Conservation (phyloP, 805 yeast species). For the Candida palmyrensis region DNA sequence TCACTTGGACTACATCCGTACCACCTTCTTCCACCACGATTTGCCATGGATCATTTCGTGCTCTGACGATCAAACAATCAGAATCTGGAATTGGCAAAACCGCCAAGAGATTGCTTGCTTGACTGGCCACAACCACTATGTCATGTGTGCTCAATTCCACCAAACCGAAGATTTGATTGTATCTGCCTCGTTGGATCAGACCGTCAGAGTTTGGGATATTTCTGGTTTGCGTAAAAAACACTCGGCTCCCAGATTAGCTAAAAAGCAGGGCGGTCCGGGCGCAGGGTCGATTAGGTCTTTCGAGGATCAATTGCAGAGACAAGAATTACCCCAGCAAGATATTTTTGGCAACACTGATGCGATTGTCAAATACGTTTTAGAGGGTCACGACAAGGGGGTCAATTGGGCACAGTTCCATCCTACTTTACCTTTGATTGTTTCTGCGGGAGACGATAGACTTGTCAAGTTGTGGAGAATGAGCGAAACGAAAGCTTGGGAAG, state of each 20-base stretch:
- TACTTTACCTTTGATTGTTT: conserved; percentile 86
- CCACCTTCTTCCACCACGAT: conserved; percentile 91
- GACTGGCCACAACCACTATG: conserved; percentile 98
- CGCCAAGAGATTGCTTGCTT: conserved; percentile 94
- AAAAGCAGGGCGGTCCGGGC: conserved; percentile 16
- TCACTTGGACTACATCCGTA: conserved; percentile 92
- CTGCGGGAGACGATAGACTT: conserved; percentile 94
- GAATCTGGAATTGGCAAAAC: conserved; percentile 99
- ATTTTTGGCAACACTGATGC: conserved; percentile 93
- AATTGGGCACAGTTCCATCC: conserved; percentile 99
- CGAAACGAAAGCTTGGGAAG: conserved; percentile 98
- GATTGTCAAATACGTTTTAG: conserved; percentile 89
- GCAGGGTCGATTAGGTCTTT: conserved; percentile 38
- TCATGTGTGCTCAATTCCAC: conserved; percentile 97
- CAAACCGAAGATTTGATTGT: conserved; percentile 92
- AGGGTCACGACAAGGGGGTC: conserved; percentile 98
- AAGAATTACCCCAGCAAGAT: conserved; percentile 79
- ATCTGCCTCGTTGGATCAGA: conserved; percentile 93
- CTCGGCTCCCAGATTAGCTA: conserved; percentile 64
- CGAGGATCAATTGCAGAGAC: conserved; percentile 52
- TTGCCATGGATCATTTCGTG: conserved; percentile 96
- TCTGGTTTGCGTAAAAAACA: conserved; percentile 92
- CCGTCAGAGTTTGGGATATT: conserved; percentile 99
- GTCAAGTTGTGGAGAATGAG: conserved; percentile 97
- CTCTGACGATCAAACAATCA: conserved; percentile 96